These are phyloP conservation scores for Adansonia madagascariensis DNA, from an alignment of 441 rosid species.

Conservation along the genomic window DNA sequence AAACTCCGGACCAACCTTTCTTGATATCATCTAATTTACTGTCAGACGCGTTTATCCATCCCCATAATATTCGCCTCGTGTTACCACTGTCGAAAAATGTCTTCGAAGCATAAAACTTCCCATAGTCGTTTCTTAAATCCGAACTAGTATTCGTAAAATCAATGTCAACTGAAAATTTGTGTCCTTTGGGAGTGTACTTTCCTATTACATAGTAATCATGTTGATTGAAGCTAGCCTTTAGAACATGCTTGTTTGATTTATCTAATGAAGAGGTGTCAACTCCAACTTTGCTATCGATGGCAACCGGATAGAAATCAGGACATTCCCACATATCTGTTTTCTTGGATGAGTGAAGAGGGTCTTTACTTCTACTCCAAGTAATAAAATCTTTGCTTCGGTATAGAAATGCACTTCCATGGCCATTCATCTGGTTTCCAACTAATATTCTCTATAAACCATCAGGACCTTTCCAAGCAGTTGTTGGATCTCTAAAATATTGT, in stretches of 20 bases:
- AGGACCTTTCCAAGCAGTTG: constrained; percentile 53
- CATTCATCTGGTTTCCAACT: constrained; percentile 37
- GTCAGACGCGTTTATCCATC: constrained; percentile 55
- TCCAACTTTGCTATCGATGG: constrained; percentile 31
- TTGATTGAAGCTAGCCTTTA: constrained; percentile 49
- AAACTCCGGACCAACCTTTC: constrained; percentile 62
- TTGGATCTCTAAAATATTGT: constrained; percentile 56
- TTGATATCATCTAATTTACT: constrained; percentile 39
- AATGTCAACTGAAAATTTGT: constrained; percentile 30
- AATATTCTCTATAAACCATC: constrained; percentile 58
- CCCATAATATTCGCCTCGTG: constrained; percentile 53
- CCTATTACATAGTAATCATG: constrained; percentile 54
- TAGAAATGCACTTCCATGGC: constrained; percentile 41
- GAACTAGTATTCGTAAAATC: constrained; percentile 40
- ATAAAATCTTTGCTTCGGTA: constrained; percentile 46
- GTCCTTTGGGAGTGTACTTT: constrained; percentile 23
- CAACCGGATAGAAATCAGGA: constrained; percentile 55
- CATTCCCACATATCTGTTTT: constrained; percentile 62
- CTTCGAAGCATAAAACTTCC: constrained; percentile 57
- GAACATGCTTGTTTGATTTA: constrained; percentile 48
- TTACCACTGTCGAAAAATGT: constrained; percentile 51
- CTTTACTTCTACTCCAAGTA: constrained; percentile 36
- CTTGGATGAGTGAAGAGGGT: constrained; percentile 38
- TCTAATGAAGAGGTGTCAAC: constrained; percentile 44
- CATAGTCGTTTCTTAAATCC: constrained; percentile 55